Base-by-base conservation (phyloP, 495 filamentous ascomycete species). In the Aspergillus bridgeri region DNA sequence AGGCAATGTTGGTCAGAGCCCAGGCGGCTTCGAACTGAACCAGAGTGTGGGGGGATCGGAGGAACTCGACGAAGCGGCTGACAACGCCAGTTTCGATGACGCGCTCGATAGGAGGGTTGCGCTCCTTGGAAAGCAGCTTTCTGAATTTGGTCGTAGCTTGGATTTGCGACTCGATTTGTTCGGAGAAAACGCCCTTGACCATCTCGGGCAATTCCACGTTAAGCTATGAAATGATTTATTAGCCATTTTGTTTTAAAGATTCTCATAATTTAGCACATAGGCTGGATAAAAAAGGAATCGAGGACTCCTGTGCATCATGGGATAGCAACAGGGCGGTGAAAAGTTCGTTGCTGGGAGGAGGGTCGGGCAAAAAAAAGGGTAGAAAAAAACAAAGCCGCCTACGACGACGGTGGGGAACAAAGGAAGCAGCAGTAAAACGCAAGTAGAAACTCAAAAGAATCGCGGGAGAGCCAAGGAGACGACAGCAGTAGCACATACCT, bases 41-140 rank as follows among this genome's bases (percentile, higher is more conserved):
- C 22, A 99, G 83, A 27, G 95, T 99, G 71, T 99, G 95, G 53
- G 95, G 95, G 25, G 95, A 99, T 54, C 91, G 88, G 53, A 99
- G 91, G 77, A 99, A 99, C 72, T 96, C 89, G 68, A 99, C 95
- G 68, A 99, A 99, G 68, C 95, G 88, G 76, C 86, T 86, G 46
- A 99, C 95, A 58, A 99, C 95, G 60, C 95, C 95, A 57, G 95
- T 98, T 83, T 97, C 94, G 70, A 99, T 98, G 60, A 99, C 95
- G 64, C 92, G 90, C 75, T 99, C 95, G 70, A 99, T 99, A 20
- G 95, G 94, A 18, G 95, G 95, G 76, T 99, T 99, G 69, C 95
- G 90, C 80, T 99, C 95, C 78, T 99, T 99, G 57, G 91, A 96
- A 5, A 99, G 81, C 21, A 99, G 81, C 77, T 99, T 99, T 59